These are phyloP conservation scores for Ophiocordyceps sinensis DNA, from an alignment of 2,329 filamentous ascomycete species.

Conservation along the genomic window DNA sequence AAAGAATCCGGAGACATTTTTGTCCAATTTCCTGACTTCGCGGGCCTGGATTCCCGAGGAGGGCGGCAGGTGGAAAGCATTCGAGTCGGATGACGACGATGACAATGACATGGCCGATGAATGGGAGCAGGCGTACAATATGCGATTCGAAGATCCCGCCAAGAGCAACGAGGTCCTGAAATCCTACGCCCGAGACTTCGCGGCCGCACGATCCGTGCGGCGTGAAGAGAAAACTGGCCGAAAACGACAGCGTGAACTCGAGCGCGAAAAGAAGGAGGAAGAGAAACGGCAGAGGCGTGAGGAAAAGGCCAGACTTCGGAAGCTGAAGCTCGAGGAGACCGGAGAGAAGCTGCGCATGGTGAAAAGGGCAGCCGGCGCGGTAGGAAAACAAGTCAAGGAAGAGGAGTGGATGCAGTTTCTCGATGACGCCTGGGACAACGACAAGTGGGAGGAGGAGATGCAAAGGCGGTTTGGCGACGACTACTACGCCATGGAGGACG, in stretches of 20 bases:
- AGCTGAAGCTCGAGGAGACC: conserved; percentile 81
- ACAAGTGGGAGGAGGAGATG: conserved; percentile 87
- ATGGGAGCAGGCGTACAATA: conserved; percentile 87
- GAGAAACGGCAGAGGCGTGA: conserved; percentile 63
- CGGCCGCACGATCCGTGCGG: conserved; percentile 68
- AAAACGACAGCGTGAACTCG: conserved; percentile 64
- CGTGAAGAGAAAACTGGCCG: conserved; percentile 67
- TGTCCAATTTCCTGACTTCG: conserved; percentile 92
- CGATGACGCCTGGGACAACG: conserved; percentile 78
- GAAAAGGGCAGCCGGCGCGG: conserved; percentile 73
- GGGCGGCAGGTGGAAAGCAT: conserved; percentile 55
- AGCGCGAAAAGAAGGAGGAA: conserved; percentile 62
- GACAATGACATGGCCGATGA: conserved; percentile 65
- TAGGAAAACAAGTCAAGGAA: conserved; percentile 49
- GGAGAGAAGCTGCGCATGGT: conserved; percentile 79
- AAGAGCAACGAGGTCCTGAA: conserved; percentile 78
- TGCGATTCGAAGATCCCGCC: conserved; percentile 85
- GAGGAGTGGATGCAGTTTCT: conserved; percentile 77
- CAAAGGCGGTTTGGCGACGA: conserved; percentile 72
- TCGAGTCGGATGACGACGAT: conserved; percentile 89
- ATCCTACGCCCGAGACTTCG: conserved; percentile 79
- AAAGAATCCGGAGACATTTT: conserved; percentile 76
- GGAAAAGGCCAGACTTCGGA: conserved; percentile 71
- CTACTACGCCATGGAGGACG: conserved; percentile 69
- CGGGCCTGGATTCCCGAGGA: conserved; percentile 73